Evolutionary conservation across 305 asterid species (phyloP).

Genomic region (Fraxinus angustifolia): DNA sequence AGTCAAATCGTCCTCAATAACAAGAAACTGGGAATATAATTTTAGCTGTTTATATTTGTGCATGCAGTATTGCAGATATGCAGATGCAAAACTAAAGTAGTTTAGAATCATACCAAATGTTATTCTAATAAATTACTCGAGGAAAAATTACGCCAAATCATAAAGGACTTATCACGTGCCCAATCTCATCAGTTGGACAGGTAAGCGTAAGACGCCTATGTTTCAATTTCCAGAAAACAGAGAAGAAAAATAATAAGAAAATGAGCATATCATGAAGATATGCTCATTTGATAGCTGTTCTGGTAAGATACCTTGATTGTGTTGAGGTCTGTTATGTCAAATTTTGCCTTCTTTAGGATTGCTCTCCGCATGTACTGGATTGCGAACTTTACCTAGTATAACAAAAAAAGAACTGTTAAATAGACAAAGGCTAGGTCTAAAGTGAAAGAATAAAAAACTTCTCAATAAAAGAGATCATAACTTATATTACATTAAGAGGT

Average conservation of each 20-base stretch:
- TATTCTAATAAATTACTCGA: neutral
- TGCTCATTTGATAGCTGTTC: neutral
- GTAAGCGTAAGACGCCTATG: neutral
- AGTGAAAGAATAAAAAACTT: conserved; percentile 7
- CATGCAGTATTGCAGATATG: neutral
- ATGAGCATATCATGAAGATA: neutral
- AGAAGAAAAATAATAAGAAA: neutral
- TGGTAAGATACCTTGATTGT: conserved; percentile 61
- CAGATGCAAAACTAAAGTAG: neutral
- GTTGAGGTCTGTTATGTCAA: conserved; percentile 71
- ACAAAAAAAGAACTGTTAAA: conserved; percentile 3
- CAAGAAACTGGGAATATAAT: neutral
- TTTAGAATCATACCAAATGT: neutral
- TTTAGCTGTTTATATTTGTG: neutral
- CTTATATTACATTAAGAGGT: neutral
- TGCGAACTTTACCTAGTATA: conserved; percentile 70
- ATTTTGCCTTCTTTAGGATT: conserved; percentile 75
- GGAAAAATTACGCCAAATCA: neutral
- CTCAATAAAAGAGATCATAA: neutral
- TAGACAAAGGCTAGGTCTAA: neutral
- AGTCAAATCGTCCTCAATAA: neutral
- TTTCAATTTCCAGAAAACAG: neutral
- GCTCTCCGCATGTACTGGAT: conserved; percentile 85
- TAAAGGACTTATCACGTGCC: neutral
- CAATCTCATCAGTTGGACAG: neutral